A percentile compares a stretch with the other conserved stretches of the same genome.
phyloP scores from a whole-genome alignment of 2,329 filamentous ascomycete genomes.

The Colletotrichum acutatum region DNA sequence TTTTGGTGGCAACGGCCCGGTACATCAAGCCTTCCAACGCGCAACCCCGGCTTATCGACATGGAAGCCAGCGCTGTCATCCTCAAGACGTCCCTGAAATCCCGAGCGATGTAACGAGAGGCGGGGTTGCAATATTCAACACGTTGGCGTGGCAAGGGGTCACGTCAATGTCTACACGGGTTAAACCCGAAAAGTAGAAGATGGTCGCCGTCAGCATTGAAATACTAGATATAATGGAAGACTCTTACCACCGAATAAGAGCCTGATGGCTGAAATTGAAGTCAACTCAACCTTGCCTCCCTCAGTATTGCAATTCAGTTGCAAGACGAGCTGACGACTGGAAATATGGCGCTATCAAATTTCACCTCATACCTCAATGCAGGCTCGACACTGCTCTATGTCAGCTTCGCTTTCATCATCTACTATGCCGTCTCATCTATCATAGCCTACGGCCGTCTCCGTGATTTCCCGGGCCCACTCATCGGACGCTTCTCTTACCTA shows the following conservation, averaged over 20 bases:
- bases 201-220: background rate
- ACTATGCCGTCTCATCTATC: constrained; percentile 37
- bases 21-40: background rate
- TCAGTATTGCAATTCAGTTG: background rate
- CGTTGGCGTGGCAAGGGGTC: background rate
- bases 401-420: constrained; percentile 23
- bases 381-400: constrained; percentile 3
- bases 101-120: constrained; percentile 4
- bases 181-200: background rate
- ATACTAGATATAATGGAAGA: background rate
- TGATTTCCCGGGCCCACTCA: constrained; percentile 17
- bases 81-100: background rate
- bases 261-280: background rate
- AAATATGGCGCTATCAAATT: constrained; percentile 10
- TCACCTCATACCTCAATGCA: background rate
- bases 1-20: background rate
- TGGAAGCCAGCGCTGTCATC: background rate
- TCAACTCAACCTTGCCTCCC: background rate
- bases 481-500: constrained; percentile 32
- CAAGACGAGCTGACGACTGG: background rate
- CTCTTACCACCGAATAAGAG: background rate
- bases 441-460: constrained; percentile 42
- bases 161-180: background rate
- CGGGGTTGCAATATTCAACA: background rate
- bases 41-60: background rate